Base-by-base conservation (phyloP, 768 basidiomycete species). In the Kwoniella dendrophila region DNA sequence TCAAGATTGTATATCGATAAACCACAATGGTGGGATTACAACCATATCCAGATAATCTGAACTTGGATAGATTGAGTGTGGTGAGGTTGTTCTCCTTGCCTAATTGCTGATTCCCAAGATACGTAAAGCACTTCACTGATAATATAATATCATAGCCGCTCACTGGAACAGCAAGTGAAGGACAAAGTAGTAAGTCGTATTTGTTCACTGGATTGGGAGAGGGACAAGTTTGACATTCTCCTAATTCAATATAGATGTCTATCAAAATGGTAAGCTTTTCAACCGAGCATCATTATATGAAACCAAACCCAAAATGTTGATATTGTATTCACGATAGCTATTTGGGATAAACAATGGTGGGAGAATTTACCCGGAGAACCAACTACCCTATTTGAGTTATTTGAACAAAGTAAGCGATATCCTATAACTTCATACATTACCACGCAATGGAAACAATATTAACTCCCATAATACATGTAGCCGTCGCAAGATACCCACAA, bases 401-500 rank as follows among this genome's bases (percentile, higher is more conserved):
- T 78, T 56, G 77, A 78, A 20, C 67, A 69, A 34, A 67, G 72
- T 78, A 59, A 63, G 72, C 62, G 7, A 24, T 27, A 16, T 10
- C 20, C 14, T 5, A 41, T 59, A 27, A 10, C 47, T 12, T 53
- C 47, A 53, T 27, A 24, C 51, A 10, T n/a, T 43, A 26, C 54
- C 33, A 20, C 14, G 41, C 33, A n/a, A 5, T 8, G 24, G 24
- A 24, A 24, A 40, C 47, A 32, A 2, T 29, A 26, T 50, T 30
- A 8, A 32, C 26, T 16, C 47, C 8, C 11, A 38, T 18, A 7
- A n/a, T 18, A 18, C 22, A 47, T 12, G 14, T 60, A 78, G 77
- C 75, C 30, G 74, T 74, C 38, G 73, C 68, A n/a, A 62, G 74
- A n/a, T 74, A 78, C 45, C 70, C 72, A 29, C 30, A 65, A 49